Base-by-base conservation (phyloP, 140 eudicot genomes). In the Flaveria floridana region DNA sequence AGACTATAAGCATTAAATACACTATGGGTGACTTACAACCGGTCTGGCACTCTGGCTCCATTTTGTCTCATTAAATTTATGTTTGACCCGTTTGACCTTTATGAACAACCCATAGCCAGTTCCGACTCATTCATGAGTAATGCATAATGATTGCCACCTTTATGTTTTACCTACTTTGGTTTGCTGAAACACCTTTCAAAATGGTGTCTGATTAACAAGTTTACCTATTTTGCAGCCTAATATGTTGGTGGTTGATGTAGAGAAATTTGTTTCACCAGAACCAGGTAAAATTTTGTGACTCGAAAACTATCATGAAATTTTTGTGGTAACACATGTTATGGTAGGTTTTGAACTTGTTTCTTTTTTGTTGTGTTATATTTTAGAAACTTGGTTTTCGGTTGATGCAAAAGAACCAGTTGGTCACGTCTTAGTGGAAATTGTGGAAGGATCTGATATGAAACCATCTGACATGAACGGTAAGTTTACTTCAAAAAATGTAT, bases 161-260 rank as follows among this genome's bases (percentile, higher is more conserved):
- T 34, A 34, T 34, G 7, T 6, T 34, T 34, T 44, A 7, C 50
- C 9, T 44, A 10, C 13, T 44, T 44, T n/a, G 34, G 6, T 23
- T 23, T 28, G 1, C 66, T 65, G 2, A 9, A 39, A 7, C 13
- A 34, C 10, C 47, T 26, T 12, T 19, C 13, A 16, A 20, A 73
- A 46, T 21, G 66, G 77, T 56, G 67, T 63, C 48, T 66, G 48
- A 53, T 53, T 3, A 46, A 15, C 16, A 20, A 2, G n/a, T 53
- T 16, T 16, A 18, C 12, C 70, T 25, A 61, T 39, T 71, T 85
- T 81, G 80, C 89, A 92, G 97, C 97, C 96, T 44, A 92, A 92
- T 78, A 92, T 92, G 97, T 76, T 92, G 88, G 96, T 92, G 81
- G 97, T 92, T 71, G 90, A 92, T 64, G 78, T 92, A 16, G 95